A percentile compares a stretch with the other conserved stretches of the same genome.
phyloP scores from a whole-genome alignment of 352 stramenopile species.

The Phytophthora capsici region DNA sequence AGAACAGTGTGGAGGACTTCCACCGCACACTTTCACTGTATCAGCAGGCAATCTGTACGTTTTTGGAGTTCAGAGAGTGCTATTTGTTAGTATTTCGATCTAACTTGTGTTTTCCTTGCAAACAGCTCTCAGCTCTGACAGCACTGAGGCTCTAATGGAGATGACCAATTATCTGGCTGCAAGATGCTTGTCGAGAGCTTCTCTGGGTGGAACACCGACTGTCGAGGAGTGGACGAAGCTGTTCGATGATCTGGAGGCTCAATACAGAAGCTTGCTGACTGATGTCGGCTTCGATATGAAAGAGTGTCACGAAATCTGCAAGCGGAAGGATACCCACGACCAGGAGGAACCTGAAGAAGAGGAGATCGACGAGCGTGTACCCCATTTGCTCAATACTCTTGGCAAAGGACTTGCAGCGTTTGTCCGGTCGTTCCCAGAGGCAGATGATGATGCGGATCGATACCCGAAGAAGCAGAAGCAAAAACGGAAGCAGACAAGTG shows the following conservation, averaged over 20 bases:
- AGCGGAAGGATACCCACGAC: constrained; percentile 64
- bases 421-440: constrained; percentile 36
- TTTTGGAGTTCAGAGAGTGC: not conserved
- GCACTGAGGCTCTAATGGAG: constrained; percentile 74
- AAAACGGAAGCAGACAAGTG: constrained; percentile 20
- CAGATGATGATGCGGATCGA: not conserved
- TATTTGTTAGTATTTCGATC: not conserved
- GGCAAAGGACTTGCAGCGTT: constrained; percentile 65
- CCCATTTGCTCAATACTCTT: constrained; percentile 70
- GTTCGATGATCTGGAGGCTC: constrained; percentile 50
- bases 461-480: constrained; percentile 30
- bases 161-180: constrained; percentile 70
- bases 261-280: constrained; percentile 46
- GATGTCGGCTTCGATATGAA: constrained; percentile 58
- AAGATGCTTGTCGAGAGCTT: constrained; percentile 39
- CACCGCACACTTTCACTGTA: constrained; percentile 64
- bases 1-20: constrained; percentile 38
- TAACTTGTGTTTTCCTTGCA: constrained; percentile 6
- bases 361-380: constrained; percentile 66
- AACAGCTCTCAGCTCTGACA: constrained; percentile 59
- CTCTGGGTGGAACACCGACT: constrained; percentile 11
- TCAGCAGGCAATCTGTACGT: constrained; percentile 53
- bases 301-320: constrained; percentile 73
- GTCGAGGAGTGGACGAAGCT: constrained; percentile 45
- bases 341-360: constrained; percentile 68